Percentiles rank a stretch among this genome's conserved stretches.
Evolutionary conservation across 2,329 filamentous ascomycete genomes (phyloP).

Genomic region (Penicillium sp.): DNA sequence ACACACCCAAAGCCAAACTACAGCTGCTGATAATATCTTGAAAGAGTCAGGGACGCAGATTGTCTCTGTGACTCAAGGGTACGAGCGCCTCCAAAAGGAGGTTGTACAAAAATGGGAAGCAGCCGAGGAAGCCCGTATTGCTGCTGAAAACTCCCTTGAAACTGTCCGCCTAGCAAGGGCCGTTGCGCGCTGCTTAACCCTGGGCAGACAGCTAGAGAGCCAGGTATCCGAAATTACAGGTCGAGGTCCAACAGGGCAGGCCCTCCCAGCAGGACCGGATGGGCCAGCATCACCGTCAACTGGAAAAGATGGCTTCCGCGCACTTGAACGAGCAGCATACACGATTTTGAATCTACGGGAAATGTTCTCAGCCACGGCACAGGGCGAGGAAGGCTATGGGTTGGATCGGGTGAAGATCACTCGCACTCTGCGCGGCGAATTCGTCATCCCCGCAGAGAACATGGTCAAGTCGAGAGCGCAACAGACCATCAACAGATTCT

Average conservation of each 20-base stretch:
- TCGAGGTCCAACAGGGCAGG: slow-evolving; percentile 29
- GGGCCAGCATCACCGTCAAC: slow-evolving; percentile 23
- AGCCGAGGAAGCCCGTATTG: slow-evolving; percentile 76
- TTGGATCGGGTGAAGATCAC: slow-evolving; percentile 73
- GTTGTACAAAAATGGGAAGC: slow-evolving; percentile 81
- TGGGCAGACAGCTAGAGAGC: slow-evolving; percentile 84
- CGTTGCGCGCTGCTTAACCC: slow-evolving; percentile 72
- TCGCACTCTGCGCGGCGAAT: slow-evolving; percentile 64
- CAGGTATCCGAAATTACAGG: slow-evolving; percentile 70
- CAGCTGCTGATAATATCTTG: slow-evolving; percentile 70
- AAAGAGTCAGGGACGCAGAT: slow-evolving; percentile 77
- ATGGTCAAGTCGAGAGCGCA: slow-evolving; percentile 71
- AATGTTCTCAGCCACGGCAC: slow-evolving; percentile 64
- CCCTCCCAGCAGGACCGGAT: slow-evolving; percentile 33
- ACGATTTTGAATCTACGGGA: slow-evolving; percentile 74
- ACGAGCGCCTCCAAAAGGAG: slow-evolving; percentile 79
- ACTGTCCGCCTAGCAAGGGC: slow-evolving; percentile 74
- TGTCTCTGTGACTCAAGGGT: slow-evolving; percentile 75
- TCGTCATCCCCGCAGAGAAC: slow-evolving; percentile 70
- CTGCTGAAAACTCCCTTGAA: slow-evolving; percentile 75
- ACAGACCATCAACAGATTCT: slow-evolving; percentile 79
- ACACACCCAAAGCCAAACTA: slow-evolving; percentile 71
- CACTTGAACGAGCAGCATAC: slow-evolving; percentile 77
- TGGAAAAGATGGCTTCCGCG: slow-evolving; percentile 68
- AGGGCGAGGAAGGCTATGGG: slow-evolving; percentile 72